Evolutionary conservation across 768 basidiomycete species (phyloP), one percentile per base, ranked within the genome.

Genomic region (Lentinula lateritia): DNA sequence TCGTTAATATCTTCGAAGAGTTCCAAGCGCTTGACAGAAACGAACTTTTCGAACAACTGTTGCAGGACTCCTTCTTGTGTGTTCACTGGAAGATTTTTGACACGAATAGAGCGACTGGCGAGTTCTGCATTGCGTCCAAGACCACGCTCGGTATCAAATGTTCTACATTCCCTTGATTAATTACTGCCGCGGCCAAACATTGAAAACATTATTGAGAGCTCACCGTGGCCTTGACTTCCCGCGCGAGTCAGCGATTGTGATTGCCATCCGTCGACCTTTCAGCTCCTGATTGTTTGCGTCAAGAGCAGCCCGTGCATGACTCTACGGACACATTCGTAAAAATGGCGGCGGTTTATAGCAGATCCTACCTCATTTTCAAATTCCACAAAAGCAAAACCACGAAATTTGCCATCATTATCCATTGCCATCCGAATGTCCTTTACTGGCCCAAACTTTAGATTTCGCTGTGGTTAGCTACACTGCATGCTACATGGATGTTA

Each of bases 11-110:
- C 83, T 6, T 75, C 69, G 66, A 94, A 87, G 5, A 96, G 78
- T 70, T 94, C 89, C 2, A 93, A 83, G 5, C 94, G 85, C 55
- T 83, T 85, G 43, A 92, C 82, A 2, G 76, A 71, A 0, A 84
- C 83, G 43, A 89, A 70, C 73, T 93, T 96, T 70, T 95, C 93
- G 4, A 99, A 74, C 0, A 78, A 76, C 76, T 98, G 97, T 66
- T 99, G 96, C 28, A 99, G 73, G 1, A 98, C 76, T 2, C 92
- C 96, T 69, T 98, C 97, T 69, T 97, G 92, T 5, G 92, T 87
- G 9, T 77, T 83, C 2, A 82, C 68, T 15, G 93, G 92, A 20
- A 99, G 79, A 55, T 87, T 87, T 20, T 80, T 83, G 56, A 98
- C 75, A 8, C 90, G 85, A 7, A 98, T 79, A 18, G 90, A 91